A percentile compares a stretch with the other conserved stretches of the same genome.
Conservation (phyloP, 1,284 basidiomycete species). For the Sanghuangporus sanghuang region DNA sequence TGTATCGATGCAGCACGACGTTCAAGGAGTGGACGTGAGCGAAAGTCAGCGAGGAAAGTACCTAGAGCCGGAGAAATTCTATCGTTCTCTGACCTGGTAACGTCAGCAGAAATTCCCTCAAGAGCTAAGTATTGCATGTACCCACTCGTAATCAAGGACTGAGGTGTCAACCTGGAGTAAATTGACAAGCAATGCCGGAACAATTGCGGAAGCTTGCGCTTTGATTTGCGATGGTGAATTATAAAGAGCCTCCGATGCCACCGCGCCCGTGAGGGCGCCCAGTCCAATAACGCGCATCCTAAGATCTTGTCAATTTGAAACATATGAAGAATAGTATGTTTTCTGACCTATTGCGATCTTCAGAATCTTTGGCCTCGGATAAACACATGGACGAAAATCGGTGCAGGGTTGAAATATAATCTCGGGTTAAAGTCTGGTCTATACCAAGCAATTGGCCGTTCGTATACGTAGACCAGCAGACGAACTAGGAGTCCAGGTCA, state of each 20-base stretch:
- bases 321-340: background rate
- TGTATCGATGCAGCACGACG: slow-evolving; percentile 85
- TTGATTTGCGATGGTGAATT: slow-evolving; percentile 72
- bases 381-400: slow-evolving; percentile 65
- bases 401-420: slow-evolving; percentile 67
- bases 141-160: slow-evolving; percentile 67
- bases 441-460: slow-evolving; percentile 79
- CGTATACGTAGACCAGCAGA: slow-evolving; percentile 89
- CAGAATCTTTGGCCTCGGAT: slow-evolving; percentile 46
- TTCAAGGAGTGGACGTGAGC: slow-evolving; percentile 68
- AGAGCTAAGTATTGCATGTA: slow-evolving; percentile 13
- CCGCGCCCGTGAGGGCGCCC: slow-evolving; percentile 75
- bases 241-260: slow-evolving; percentile 84
- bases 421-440: slow-evolving; percentile 63
- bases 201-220: slow-evolving; percentile 65
- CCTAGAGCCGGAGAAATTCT: slow-evolving; percentile 57
- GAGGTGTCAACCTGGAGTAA: slow-evolving; percentile 60
- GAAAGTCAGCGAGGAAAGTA: slow-evolving; percentile 76
- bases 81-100: slow-evolving; percentile 47
- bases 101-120: slow-evolving; percentile 15
- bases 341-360: slow-evolving; percentile 64
- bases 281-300: slow-evolving; percentile 86
- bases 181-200: slow-evolving; percentile 72
- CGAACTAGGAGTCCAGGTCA: slow-evolving; percentile 51
- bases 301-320: slow-evolving; percentile 15